These are phyloP conservation scores for Salvia splendens DNA, from an alignment of 257 asterid species.

Conservation along the genomic window DNA sequence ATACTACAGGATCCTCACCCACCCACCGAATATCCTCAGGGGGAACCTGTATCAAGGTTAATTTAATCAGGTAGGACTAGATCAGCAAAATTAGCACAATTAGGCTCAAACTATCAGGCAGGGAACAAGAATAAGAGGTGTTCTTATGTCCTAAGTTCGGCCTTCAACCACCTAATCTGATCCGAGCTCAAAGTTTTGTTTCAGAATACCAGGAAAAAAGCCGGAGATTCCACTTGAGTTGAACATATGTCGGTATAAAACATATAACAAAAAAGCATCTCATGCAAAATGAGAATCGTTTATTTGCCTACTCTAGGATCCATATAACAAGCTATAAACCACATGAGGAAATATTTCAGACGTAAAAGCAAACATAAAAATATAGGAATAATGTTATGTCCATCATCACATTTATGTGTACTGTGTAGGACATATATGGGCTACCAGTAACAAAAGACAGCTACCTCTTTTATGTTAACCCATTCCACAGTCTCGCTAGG, in stretches of 20 bases:
- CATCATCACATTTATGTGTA: background rate
- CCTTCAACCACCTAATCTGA: slow-evolving; percentile 12
- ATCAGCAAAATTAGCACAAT: slow-evolving; percentile 8
- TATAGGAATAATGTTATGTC: slow-evolving; percentile 1
- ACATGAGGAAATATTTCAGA: background rate
- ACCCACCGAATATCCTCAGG: slow-evolving; percentile 90
- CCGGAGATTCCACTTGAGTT: background rate
- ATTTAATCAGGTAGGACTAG: slow-evolving; percentile 7
- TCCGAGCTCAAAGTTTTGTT: background rate
- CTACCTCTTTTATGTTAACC: slow-evolving; percentile 93
- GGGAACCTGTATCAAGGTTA: slow-evolving; percentile 58
- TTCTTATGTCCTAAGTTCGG: slow-evolving; percentile 12
- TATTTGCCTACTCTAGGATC: slow-evolving; percentile 16
- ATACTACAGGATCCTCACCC: slow-evolving; percentile 76
- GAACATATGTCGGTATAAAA: slow-evolving; percentile 25
- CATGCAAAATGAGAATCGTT: slow-evolving; percentile 19
- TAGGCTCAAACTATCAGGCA: slow-evolving; percentile 28
- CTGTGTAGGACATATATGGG: slow-evolving; percentile 9
- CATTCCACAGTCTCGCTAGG: slow-evolving; percentile 75
- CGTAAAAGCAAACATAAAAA: background rate
- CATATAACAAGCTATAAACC: slow-evolving; percentile 6
- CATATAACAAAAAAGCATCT: background rate
- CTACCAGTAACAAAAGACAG: slow-evolving; percentile 12
- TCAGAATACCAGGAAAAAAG: slow-evolving; percentile 2
- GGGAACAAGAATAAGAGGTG: slow-evolving; percentile 4